phyloP scores from a whole-genome alignment of 306 rosid genomes.

The Aeschynomene evenia region DNA sequence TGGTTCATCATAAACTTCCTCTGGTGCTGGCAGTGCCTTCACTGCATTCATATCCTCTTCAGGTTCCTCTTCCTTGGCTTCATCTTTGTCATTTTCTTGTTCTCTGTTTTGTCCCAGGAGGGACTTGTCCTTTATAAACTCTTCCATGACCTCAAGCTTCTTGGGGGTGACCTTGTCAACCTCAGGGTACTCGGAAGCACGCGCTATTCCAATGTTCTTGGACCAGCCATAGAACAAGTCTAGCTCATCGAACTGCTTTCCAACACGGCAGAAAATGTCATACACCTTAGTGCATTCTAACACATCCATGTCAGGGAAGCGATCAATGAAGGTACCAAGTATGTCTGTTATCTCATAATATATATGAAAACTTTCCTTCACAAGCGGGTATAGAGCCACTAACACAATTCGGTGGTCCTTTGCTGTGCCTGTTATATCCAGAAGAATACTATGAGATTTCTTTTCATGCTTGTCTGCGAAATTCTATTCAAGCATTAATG shows the following conservation, averaged over 20 bases:
- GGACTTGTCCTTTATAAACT: conserved; percentile 61
- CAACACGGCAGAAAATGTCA: conserved; percentile 72
- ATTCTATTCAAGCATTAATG: not conserved
- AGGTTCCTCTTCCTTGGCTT: conserved; percentile 15
- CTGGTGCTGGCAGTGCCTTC: conserved; percentile 75
- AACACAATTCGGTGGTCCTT: conserved; percentile 64
- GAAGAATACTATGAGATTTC: conserved; percentile 12
- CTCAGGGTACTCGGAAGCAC: conserved; percentile 83
- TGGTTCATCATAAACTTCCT: conserved; percentile 24
- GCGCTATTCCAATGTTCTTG: conserved; percentile 62
- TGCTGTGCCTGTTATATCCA: conserved; percentile 61
- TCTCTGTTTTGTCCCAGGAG: conserved; percentile 35
- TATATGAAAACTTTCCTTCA: conserved; percentile 76
- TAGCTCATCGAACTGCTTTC: conserved; percentile 87
- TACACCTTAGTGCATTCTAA: conserved; percentile 57
- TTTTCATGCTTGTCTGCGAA: not conserved
- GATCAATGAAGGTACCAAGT: conserved; percentile 54
- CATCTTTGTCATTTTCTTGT: conserved; percentile 1
- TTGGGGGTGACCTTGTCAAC: conserved; percentile 66
- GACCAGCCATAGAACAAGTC: conserved; percentile 70
- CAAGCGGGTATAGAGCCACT: conserved; percentile 70
- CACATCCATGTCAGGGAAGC: conserved; percentile 61
- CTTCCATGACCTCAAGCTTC: conserved; percentile 82
- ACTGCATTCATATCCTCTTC: conserved; percentile 51
- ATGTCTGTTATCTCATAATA: conserved; percentile 70